These are phyloP conservation scores for Euphorbia corollata DNA, from an alignment of 441 rosid genomes.

Conservation along the genomic window DNA sequence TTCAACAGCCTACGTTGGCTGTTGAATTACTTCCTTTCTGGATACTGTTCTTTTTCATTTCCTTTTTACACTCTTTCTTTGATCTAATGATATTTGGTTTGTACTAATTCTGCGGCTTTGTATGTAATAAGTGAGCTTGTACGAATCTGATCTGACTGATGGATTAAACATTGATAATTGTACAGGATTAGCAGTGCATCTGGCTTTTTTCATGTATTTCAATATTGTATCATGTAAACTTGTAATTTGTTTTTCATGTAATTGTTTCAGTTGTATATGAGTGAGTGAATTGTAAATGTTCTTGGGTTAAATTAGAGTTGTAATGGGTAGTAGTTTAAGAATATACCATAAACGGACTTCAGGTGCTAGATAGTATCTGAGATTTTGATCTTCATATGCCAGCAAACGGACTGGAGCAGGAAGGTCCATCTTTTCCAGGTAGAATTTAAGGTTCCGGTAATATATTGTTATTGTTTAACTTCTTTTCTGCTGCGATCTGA, in stretches of 20 bases:
- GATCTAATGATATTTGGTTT: constrained; percentile 4
- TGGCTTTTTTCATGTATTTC: neutral
- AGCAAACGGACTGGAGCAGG: constrained; percentile 12
- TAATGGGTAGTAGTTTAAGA: constrained; percentile 23
- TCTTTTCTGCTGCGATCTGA: constrained; percentile 12
- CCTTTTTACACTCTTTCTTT: neutral
- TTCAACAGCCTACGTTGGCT: constrained; percentile 27
- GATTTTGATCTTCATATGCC: constrained; percentile 22
- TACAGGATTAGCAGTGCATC: neutral
- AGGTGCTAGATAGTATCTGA: constrained; percentile 19
- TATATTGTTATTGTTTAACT: constrained; percentile 11
- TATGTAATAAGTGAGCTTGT: neutral
- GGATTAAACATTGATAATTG: constrained; percentile 4
- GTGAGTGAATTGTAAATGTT: neutral
- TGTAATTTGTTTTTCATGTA: neutral
- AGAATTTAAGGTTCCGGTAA: constrained; percentile 29
- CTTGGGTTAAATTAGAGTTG: constrained; percentile 6
- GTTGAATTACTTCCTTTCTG: constrained; percentile 18
- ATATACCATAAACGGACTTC: constrained; percentile 18
- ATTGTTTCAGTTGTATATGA: neutral
- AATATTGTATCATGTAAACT: neutral
- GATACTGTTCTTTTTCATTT: neutral
- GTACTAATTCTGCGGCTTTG: constrained; percentile 3
- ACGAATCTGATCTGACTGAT: neutral
- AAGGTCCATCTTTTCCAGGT: constrained; percentile 33